These are phyloP conservation scores for Nicotiana obtusifolia DNA, from an alignment of 257 asterid species.

Conservation along the genomic window DNA sequence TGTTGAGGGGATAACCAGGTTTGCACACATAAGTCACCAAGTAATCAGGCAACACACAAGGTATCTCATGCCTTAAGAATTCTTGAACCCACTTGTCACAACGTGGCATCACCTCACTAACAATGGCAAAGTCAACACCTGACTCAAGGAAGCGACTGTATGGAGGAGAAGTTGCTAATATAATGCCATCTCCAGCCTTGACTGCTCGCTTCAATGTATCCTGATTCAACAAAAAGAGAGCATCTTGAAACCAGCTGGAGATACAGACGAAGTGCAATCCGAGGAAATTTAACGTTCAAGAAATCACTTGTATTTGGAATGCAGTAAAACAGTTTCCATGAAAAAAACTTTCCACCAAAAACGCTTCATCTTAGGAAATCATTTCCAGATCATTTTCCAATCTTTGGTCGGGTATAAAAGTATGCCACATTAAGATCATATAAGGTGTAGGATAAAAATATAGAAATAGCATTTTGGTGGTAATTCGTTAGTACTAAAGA, in stretches of 20 bases:
- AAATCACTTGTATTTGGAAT: background rate
- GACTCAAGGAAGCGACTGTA: conserved; percentile 77
- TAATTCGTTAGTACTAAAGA: background rate
- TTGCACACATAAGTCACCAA: conserved; percentile 89
- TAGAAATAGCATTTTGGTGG: background rate
- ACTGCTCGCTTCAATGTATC: conserved; percentile 89
- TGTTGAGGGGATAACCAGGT: conserved; percentile 73
- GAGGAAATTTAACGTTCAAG: background rate
- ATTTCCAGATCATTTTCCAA: background rate
- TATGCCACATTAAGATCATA: background rate
- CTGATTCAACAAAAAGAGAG: conserved; percentile 30
- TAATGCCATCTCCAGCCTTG: conserved; percentile 90
- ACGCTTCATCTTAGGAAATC: background rate
- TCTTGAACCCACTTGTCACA: conserved; percentile 89
- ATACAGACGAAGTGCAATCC: background rate
- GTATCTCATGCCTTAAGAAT: conserved; percentile 63
- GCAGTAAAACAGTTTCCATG: background rate
- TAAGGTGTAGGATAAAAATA: background rate
- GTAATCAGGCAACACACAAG: conserved; percentile 78
- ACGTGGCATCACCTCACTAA: conserved; percentile 71
- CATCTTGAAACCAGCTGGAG: background rate
- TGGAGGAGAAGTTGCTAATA: conserved; percentile 89
- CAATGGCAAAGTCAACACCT: conserved; percentile 68
- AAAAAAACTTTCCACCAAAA: background rate
- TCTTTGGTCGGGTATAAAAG: background rate